Percentiles rank a stretch among this genome's conserved stretches.
Evolutionary conservation across 306 rosid species (phyloP).

Genomic region (Carpinus viminea): DNA sequence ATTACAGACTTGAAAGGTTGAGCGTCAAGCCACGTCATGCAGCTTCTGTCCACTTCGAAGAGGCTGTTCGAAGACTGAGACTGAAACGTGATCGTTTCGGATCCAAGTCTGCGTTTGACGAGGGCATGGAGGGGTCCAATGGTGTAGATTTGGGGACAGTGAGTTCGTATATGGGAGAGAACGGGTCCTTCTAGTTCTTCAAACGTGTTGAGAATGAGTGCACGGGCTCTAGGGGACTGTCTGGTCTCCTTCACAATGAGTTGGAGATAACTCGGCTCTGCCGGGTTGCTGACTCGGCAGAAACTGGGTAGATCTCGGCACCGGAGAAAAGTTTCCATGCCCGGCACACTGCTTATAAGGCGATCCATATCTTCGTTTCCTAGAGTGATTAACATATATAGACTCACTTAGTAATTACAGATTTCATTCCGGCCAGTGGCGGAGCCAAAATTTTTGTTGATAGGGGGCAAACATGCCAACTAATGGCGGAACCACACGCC

Average conservation of each 20-base stretch:
- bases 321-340: conserved; percentile 42
- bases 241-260: background rate
- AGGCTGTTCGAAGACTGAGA: conserved; percentile 6
- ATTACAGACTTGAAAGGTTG: conserved; percentile 41
- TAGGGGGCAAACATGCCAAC: too few relatives aligned
- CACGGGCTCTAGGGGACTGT: conserved; percentile 27
- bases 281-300: background rate
- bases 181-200: conserved; percentile 62
- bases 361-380: conserved; percentile 61
- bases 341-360: conserved; percentile 18
- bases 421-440: background rate
- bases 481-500: too few relatives aligned
- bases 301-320: conserved; percentile 44
- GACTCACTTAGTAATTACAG: background rate
- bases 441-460: too few relatives aligned
- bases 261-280: conserved; percentile 1
- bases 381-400: background rate
- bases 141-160: conserved; percentile 29
- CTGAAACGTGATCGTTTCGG: background rate
- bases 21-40: conserved; percentile 45
- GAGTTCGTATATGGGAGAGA: conserved; percentile 21
- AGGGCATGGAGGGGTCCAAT: conserved; percentile 42
- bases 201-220: conserved; percentile 57
- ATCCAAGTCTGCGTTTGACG: conserved; percentile 2
- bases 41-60: conserved; percentile 33